A percentile compares a stretch with the other conserved stretches of the same genome.
phyloP scores from a whole-genome alignment of 2,329 filamentous ascomycete species.

The Knufia petricola region DNA sequence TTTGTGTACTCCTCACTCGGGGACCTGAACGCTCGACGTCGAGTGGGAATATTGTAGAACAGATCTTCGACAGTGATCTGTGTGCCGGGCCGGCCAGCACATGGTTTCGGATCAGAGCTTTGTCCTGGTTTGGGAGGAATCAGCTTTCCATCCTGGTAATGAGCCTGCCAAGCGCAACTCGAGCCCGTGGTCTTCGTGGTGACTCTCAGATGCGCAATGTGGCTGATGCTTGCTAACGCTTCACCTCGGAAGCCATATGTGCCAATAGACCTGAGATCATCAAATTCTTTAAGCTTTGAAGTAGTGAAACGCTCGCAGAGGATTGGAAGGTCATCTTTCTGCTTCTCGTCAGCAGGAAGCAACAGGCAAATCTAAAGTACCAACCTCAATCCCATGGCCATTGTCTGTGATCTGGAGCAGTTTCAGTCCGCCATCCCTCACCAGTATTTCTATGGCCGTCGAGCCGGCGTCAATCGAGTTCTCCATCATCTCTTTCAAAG shows the following conservation, averaged over 20 bases:
- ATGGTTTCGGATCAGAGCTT: slow-evolving; percentile 72
- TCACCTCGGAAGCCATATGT: slow-evolving; percentile 98
- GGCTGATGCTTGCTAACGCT: slow-evolving; percentile 92
- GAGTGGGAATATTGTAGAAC: slow-evolving; percentile 90
- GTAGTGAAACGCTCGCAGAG: slow-evolving; percentile 95
- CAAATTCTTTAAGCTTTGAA: slow-evolving; percentile 87
- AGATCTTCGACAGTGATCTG: slow-evolving; percentile 95
- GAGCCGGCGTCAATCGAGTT: slow-evolving; percentile 97
- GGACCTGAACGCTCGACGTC: slow-evolving; percentile 81
- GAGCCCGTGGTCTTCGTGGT: slow-evolving; percentile 89
- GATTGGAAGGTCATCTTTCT: slow-evolving; percentile 86
- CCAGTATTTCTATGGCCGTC: slow-evolving; percentile 77
- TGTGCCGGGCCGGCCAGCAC: slow-evolving; percentile 78
- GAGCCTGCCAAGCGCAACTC: slow-evolving; percentile 78
- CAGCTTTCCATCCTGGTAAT: slow-evolving; percentile 75
- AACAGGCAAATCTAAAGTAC: slow-evolving; percentile 23
- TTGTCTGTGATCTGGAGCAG: slow-evolving; percentile 96
- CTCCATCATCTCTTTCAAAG: slow-evolving; percentile 91
- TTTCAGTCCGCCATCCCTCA: slow-evolving; percentile 93
- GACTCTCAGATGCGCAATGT: slow-evolving; percentile 90
- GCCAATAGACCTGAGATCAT: slow-evolving; percentile 78
- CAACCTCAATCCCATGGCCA: slow-evolving; percentile 84
- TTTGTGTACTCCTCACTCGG: slow-evolving; percentile 93
- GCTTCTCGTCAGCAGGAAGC: slow-evolving; percentile 13
- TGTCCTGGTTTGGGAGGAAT: slow-evolving; percentile 80